A percentile compares a stretch with the other conserved stretches of the same genome.
phyloP scores from a whole-genome alignment of 164 flowering plant genomes.

The Vitis cinerea region DNA sequence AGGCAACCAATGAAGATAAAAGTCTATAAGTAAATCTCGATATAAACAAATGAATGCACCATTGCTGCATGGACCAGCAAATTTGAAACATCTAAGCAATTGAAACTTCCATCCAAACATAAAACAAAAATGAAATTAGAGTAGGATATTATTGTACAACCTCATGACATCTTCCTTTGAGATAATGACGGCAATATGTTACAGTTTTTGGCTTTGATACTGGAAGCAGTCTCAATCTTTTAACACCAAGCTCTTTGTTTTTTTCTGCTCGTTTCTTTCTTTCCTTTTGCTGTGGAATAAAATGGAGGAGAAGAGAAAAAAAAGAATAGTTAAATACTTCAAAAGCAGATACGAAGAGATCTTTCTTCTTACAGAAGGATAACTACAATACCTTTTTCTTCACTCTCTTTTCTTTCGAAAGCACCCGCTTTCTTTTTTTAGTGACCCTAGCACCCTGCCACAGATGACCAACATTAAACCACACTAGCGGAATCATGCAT shows the following conservation, averaged over 20 bases:
- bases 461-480: conserved; percentile 7
- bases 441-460: conserved; percentile 28
- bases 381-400: conserved; percentile 47
- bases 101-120: background rate
- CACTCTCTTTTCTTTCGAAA: conserved; percentile 35
- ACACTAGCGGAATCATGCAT: background rate
- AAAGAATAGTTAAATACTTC: background rate
- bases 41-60: background rate
- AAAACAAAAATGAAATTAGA: background rate
- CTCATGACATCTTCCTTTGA: conserved; percentile 81
- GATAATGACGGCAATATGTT: conserved; percentile 53
- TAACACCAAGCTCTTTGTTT: conserved; percentile 64
- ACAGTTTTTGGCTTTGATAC: conserved; percentile 50
- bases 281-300: conserved; percentile 45
- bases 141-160: conserved; percentile 25
- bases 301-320: background rate
- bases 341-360: background rate
- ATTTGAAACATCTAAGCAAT: conserved; percentile 1
- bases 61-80: too few species aligned
- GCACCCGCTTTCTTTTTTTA: conserved; percentile 47
- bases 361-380: background rate
- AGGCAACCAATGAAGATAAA: background rate
- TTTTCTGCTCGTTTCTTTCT: conserved; percentile 65
- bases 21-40: background rate
- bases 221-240: conserved; percentile 64